A percentile compares a stretch with the other conserved stretches of the same genome.
phyloP scores from a whole-genome alignment of 768 basidiomycete genomes.

The Leccinum uliginosum region DNA sequence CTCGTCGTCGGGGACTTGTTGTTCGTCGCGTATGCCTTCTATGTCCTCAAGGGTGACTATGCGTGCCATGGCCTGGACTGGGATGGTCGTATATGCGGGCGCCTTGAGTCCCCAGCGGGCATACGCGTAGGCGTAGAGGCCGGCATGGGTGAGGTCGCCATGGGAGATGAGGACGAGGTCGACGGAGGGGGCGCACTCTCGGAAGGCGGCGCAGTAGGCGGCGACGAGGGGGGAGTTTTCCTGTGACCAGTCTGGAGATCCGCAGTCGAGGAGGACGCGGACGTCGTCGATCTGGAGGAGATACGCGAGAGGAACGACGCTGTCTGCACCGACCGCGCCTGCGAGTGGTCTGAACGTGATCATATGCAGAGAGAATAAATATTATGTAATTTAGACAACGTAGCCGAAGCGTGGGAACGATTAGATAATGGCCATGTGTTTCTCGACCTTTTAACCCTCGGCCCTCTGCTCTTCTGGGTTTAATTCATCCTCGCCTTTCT shows the following conservation, averaged over 20 bases:
- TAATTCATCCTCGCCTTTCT: slow-evolving; percentile 28
- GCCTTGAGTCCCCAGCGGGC: slow-evolving; percentile 84
- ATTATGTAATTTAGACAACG: slow-evolving; percentile 2
- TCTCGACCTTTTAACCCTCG: slow-evolving; percentile 38
- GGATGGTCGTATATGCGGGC: slow-evolving; percentile 90
- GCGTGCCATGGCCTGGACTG: slow-evolving; percentile 92
- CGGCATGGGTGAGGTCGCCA: slow-evolving; percentile 84
- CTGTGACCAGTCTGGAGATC: slow-evolving; percentile 82
- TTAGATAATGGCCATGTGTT: slow-evolving; percentile 35
- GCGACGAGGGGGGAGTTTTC: slow-evolving; percentile 37
- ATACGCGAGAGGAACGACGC: slow-evolving; percentile 69
- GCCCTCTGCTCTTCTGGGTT: slow-evolving; percentile 29
- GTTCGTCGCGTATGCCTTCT: slow-evolving; percentile 73
- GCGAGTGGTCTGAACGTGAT: slow-evolving; percentile 93
- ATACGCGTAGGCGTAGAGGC: slow-evolving; percentile 90
- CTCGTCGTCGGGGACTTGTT: slow-evolving; percentile 45
- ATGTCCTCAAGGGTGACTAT: slow-evolving; percentile 88
- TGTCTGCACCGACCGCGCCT: slow-evolving; percentile 68
- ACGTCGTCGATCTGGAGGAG: slow-evolving; percentile 94
- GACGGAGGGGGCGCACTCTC: slow-evolving; percentile 74
- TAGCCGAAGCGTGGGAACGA: slow-evolving; percentile 24
- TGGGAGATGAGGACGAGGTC: slow-evolving; percentile 93
- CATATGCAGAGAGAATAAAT: slow-evolving; percentile 42
- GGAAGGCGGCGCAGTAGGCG: slow-evolving; percentile 61
- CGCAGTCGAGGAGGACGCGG: slow-evolving; percentile 90